Evolutionary conservation across 495 filamentous ascomycete genomes (phyloP).

Genomic region (Eremomyces bilateralis): DNA sequence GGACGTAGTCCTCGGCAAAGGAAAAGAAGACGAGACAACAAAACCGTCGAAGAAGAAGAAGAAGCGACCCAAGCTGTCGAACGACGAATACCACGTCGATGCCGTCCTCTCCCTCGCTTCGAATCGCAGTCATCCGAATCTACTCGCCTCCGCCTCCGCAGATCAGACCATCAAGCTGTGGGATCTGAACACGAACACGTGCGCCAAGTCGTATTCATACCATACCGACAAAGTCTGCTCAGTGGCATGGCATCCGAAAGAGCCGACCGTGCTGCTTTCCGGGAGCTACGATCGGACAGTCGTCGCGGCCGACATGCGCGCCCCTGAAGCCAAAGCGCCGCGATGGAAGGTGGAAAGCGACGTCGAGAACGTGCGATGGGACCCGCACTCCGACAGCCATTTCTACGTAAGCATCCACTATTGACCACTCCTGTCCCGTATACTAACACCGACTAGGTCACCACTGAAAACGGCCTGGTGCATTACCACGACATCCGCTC

Average conservation of each 20-base stretch:
- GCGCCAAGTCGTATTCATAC: constrained; percentile 76
- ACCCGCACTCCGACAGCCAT: constrained; percentile 73
- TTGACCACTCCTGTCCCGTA: neutral
- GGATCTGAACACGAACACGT: constrained; percentile 79
- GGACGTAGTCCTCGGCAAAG: constrained; percentile 86
- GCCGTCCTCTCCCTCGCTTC: constrained; percentile 74
- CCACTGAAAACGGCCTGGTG: constrained; percentile 75
- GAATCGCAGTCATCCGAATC: constrained; percentile 79
- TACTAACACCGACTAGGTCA: constrained; percentile 21
- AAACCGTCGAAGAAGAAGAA: constrained; percentile 60
- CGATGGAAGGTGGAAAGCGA: constrained; percentile 88
- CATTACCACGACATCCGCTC: constrained; percentile 70
- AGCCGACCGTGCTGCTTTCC: constrained; percentile 71
- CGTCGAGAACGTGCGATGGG: constrained; percentile 80
- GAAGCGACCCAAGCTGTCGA: constrained; percentile 63
- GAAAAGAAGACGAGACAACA: constrained; percentile 25
- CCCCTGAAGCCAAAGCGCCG: constrained; percentile 53
- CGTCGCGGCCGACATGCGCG: constrained; percentile 80
- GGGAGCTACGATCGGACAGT: constrained; percentile 89
- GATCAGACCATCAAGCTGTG: constrained; percentile 95
- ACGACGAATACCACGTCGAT: constrained; percentile 85
- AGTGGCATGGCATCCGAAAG: constrained; percentile 70
- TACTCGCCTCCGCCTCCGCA: constrained; percentile 88
- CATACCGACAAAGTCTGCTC: constrained; percentile 96
- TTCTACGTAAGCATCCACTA: constrained; percentile 41